Base-by-base conservation (phyloP, 2,329 filamentous ascomycete species). In the Botrytis sinoallii region DNA sequence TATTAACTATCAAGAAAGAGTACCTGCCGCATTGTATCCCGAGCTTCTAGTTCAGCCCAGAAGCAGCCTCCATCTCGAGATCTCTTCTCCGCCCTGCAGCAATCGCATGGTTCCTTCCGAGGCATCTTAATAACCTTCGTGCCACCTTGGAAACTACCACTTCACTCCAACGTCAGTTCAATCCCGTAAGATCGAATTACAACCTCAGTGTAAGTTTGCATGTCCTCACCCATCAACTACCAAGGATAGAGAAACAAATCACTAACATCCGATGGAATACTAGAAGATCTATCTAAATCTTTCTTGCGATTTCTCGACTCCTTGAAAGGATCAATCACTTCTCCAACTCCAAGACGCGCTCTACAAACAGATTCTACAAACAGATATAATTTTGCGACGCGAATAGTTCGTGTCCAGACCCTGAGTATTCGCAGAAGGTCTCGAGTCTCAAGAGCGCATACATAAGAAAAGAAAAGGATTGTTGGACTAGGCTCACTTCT, bases 51-150 rank as follows among this genome's bases (percentile, higher is more conserved):
- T 69, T 61, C 71, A 69, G 64, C 71, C 64, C 55, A 73, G 71
- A 73, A 73, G 71, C 48, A 44, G 52, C 63, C 64, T 72, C 67
- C 52, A 72, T 74, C 67, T 74, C 64, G 57, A 68, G 71, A 69
- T 70, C 72, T 66, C 71, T 66, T 66, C 68, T 72, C 67, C 68
- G 66, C 66, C 68, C 42, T 73, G 55, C 40, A 69, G 48, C 38
- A 57, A 40, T 59, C 48, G 67, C 75, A 74, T 75, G 67, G 71
- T 72, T 72, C 69, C 48, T 74, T 73, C 76, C 75, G 76, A 77
- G 76, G 76, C 69, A 75, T 75, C 73, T 74, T 32, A 71, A 69
- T 40, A 68, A 69, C 63, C 70, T 67, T 70, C 66, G 75, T 77
- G 74, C 73, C 68, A 75, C 76, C 65, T 72, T 55, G n/a, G 32